These are phyloP conservation scores for Wickerhamomyces canadensis DNA, from an alignment of 805 yeast genomes.

Conservation along the genomic window DNA sequence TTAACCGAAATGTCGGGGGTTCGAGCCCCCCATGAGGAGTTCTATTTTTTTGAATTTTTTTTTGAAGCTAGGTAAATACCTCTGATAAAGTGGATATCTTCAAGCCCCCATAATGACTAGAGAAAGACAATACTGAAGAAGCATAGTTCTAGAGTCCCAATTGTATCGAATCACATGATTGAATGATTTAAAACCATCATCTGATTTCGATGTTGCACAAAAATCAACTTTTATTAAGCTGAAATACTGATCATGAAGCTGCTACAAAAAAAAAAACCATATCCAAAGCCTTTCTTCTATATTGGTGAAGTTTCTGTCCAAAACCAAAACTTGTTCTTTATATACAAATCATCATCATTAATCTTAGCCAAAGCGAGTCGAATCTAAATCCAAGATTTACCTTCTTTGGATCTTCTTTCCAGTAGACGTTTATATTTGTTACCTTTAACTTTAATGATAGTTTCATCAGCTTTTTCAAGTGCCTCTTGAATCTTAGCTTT, in stretches of 20 bases:
- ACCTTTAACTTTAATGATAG: constrained; percentile 45
- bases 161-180: too few relatives aligned
- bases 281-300: too few relatives aligned
- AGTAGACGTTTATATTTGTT: constrained; percentile 22
- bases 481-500: constrained; percentile 60
- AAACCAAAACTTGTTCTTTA: not conserved
- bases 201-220: too few relatives aligned
- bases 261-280: too few relatives aligned
- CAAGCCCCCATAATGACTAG: too few relatives aligned
- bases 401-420: constrained; percentile 20
- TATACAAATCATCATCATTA: constrained; percentile 1
- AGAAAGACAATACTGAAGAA: too few relatives aligned
- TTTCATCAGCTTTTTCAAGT: constrained; percentile 57
- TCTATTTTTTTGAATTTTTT: constrained; percentile 14
- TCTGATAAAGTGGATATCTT: not conserved
- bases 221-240: too few relatives aligned
- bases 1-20: constrained; percentile 27
- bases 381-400: constrained; percentile 19
- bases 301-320: not conserved
- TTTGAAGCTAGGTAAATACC: not conserved
- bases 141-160: too few relatives aligned
- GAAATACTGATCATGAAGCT: not conserved
- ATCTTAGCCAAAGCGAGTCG: not conserved
- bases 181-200: too few relatives aligned
- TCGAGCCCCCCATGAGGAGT: constrained; percentile 29